A percentile compares a stretch with the other conserved stretches of the same genome.
phyloP scores from a whole-genome alignment of 345 rosid species.

The Reutealis trisperma region DNA sequence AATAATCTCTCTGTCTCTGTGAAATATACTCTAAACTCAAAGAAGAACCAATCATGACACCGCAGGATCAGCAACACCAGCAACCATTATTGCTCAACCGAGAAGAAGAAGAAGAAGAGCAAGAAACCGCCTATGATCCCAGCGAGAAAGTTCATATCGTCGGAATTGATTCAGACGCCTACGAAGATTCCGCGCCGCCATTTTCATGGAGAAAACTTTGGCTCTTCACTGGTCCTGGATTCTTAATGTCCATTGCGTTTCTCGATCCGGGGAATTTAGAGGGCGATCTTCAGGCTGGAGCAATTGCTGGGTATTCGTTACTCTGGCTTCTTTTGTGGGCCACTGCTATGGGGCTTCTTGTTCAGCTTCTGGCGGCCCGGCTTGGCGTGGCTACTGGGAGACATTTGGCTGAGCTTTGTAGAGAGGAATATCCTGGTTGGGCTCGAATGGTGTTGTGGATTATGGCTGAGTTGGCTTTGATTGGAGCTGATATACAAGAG shows the following conservation, averaged over 20 bases:
- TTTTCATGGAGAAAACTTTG: conserved; percentile 93
- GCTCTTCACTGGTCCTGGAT: conserved; percentile 95
- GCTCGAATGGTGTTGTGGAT: conserved; percentile 74
- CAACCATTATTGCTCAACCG: conserved; percentile 39
- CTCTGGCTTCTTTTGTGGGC: conserved; percentile 93
- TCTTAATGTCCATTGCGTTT: conserved; percentile 90
- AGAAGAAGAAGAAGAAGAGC: conserved; percentile 5
- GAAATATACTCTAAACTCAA: neutral
- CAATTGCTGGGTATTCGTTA: conserved; percentile 90
- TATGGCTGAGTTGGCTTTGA: conserved; percentile 89
- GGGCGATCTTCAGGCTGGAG: conserved; percentile 95
- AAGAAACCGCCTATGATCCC: conserved; percentile 68
- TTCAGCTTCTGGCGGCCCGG: conserved; percentile 84
- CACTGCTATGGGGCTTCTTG: conserved; percentile 88
- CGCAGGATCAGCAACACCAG: conserved; percentile 15
- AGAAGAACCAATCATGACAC: neutral
- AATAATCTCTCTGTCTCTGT: neutral
- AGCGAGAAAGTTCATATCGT: conserved; percentile 72
- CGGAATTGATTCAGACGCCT: conserved; percentile 41
- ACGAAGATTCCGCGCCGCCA: conserved; percentile 51
- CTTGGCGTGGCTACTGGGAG: conserved; percentile 92
- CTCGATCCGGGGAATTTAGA: conserved; percentile 94
- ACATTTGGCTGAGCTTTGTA: conserved; percentile 90
- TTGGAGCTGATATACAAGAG: conserved; percentile 93
- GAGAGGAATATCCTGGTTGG: conserved; percentile 91